These are phyloP conservation scores for Kregervanrija delftensis DNA, from an alignment of 805 yeast genomes.

Conservation along the genomic window DNA sequence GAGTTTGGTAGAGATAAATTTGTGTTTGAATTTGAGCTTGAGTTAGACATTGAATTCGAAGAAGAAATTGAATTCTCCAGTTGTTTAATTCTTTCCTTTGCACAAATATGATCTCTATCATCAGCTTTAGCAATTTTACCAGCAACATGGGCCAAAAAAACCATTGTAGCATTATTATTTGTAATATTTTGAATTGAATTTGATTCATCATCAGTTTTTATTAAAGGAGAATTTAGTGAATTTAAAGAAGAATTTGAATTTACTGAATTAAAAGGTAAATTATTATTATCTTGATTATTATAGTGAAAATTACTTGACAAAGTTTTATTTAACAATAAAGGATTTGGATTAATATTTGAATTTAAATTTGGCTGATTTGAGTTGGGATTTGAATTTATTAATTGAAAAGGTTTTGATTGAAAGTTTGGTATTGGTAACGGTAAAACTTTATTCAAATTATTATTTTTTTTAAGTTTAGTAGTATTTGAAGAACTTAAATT, in stretches of 20 bases:
- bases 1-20: too few relatives aligned
- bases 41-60: too few relatives aligned
- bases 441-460: conserved; percentile 1
- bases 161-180: conserved; percentile 43
- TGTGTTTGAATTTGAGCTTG: too few relatives aligned
- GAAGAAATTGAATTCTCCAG: conserved; percentile 27
- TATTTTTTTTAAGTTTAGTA: not conserved
- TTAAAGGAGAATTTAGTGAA: conserved; percentile 2
- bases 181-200: conserved; percentile 12
- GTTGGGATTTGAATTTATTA: not conserved
- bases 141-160: conserved; percentile 71
- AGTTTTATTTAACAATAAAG: too few relatives aligned
- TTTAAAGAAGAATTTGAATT: not conserved
- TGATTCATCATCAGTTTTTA: not conserved
- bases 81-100: conserved; percentile 39
- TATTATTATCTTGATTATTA: too few relatives aligned
- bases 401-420: not conserved
- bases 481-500: not conserved
- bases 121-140: conserved; percentile 69
- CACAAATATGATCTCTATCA: conserved; percentile 54
- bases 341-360: too few relatives aligned
- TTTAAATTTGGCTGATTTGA: not conserved
- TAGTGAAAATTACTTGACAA: too few relatives aligned
- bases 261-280: too few relatives aligned
- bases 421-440: conserved; percentile 7